Conservation (phyloP, 2,329 filamentous ascomycete species). For the Aplosporella prunicola region DNA sequence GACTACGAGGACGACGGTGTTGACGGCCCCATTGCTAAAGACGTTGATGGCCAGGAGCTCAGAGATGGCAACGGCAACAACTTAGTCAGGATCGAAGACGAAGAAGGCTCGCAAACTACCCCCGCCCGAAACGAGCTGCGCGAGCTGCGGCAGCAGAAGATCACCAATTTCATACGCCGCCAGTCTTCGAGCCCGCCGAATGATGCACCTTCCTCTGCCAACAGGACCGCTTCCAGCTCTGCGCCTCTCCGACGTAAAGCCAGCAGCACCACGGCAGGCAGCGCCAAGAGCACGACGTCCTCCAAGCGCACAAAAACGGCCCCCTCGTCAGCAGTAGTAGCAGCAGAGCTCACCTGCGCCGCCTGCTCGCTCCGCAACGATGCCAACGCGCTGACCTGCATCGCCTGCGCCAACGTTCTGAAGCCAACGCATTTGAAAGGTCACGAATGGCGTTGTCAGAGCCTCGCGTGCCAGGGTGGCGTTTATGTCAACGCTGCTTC, state of each 20-base stretch:
- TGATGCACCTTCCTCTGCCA: no score
- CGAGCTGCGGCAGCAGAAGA: conserved; percentile 24
- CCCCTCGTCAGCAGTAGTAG: no score
- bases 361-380: conserved; percentile 62
- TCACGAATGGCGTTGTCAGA: conserved; percentile 58
- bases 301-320: no score
- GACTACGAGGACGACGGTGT: conserved; percentile 28
- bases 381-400: conserved; percentile 48
- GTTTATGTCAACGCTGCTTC: conserved; percentile 61
- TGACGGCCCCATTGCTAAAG: conserved; percentile 45
- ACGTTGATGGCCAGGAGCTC: conserved; percentile 55
- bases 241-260: no score
- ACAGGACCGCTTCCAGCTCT: no score
- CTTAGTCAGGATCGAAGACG: conserved; percentile 61
- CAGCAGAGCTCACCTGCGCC: conserved; percentile 35
- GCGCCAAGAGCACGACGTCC: no score
- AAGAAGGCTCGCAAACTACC: conserved; percentile 28
- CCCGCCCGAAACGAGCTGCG: conserved; percentile 63
- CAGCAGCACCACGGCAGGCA: no score
- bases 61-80: conserved; percentile 56
- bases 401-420: conserved; percentile 62
- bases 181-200: no score
- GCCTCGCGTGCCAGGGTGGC: conserved; percentile 44
- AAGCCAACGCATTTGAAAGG: conserved; percentile 42
- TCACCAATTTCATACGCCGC: not conserved